Conservation (phyloP, 495 filamentous ascomycete species). For the Penicillium cosmopolitanum region DNA sequence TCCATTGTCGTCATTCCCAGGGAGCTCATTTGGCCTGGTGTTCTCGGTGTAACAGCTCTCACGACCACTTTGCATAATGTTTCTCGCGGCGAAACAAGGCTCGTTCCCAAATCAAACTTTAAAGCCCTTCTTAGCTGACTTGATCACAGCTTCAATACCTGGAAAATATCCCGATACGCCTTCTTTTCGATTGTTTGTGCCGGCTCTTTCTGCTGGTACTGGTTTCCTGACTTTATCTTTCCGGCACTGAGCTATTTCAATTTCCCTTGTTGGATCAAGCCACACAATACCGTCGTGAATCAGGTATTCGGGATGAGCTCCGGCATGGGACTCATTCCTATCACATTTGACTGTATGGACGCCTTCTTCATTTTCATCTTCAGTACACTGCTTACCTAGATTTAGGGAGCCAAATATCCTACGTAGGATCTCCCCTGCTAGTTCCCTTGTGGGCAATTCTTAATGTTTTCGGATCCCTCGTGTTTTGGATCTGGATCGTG, state of each 20-base stretch:
- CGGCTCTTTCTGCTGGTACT: conserved; percentile 69
- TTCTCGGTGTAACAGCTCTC: conserved; percentile 79
- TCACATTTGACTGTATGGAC: conserved; percentile 71
- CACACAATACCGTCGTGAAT: conserved; percentile 73
- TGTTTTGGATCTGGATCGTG: conserved; percentile 81
- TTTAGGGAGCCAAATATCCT: conserved; percentile 83
- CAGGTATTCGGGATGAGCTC: conserved; percentile 81
- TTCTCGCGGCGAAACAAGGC: conserved; percentile 18
- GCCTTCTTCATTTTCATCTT: conserved; percentile 36
- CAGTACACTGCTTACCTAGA: conserved; percentile 21
- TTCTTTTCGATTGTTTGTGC: conserved; percentile 74
- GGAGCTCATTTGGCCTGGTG: conserved; percentile 86
- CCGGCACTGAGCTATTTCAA: conserved; percentile 84
- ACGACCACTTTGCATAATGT: conserved; percentile 74
- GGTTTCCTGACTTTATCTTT: conserved; percentile 77
- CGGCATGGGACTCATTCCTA: conserved; percentile 75
- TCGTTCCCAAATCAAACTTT: conserved; percentile 19
- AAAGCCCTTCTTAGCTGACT: background rate
- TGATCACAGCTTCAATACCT: conserved; percentile 64
- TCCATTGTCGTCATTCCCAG: conserved; percentile 76
- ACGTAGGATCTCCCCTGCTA: conserved; percentile 78
- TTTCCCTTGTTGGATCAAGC: conserved; percentile 82
- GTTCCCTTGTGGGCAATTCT: conserved; percentile 83
- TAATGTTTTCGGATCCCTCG: conserved; percentile 75
- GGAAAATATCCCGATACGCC: conserved; percentile 76